phyloP scores from a whole-genome alignment of 257 asterid genomes.

The Mitragyna speciosa region DNA sequence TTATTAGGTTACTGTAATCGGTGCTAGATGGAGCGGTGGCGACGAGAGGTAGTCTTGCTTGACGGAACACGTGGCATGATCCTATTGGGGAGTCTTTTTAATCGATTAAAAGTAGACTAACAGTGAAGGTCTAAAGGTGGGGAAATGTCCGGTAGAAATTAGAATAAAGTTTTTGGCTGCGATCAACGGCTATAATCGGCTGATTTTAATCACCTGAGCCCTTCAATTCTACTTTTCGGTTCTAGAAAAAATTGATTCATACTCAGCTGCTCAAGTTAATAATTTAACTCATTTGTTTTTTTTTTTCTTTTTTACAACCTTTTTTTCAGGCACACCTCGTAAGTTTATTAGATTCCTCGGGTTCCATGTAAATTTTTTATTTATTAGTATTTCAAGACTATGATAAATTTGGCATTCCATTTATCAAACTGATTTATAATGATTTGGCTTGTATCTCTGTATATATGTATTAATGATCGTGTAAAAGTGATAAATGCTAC shows the following conservation, averaged over 20 bases:
- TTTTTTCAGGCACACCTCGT: too few species aligned
- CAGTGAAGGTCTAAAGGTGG: conserved; percentile 1
- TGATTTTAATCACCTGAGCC: background rate
- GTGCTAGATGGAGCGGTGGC: conserved; percentile 58
- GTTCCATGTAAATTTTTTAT: too few species aligned
- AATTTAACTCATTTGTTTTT: too few species aligned
- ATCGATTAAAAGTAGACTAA: background rate
- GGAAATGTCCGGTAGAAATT: background rate
- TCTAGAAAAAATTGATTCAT: too few species aligned
- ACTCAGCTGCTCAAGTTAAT: background rate
- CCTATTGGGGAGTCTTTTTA: conserved; percentile 18
- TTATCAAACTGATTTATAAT: too few species aligned
- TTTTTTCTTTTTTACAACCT: too few species aligned
- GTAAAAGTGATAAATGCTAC: too few species aligned
- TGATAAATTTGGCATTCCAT: too few species aligned
- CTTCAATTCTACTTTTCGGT: background rate
- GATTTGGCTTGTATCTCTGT: too few species aligned
- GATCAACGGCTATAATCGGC: background rate
- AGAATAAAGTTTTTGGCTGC: background rate
- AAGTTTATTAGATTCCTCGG: too few species aligned
- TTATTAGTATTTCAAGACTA: too few species aligned
- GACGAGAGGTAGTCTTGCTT: conserved; percentile 32
- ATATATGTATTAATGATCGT: too few species aligned
- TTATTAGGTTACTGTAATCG: conserved; percentile 28
- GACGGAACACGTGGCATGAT: conserved; percentile 43